A percentile compares a stretch with the other conserved stretches of the same genome.
These are phyloP conservation scores for Xylaria grammica DNA, from an alignment of 495 filamentous ascomycete species.

Conservation along the genomic window DNA sequence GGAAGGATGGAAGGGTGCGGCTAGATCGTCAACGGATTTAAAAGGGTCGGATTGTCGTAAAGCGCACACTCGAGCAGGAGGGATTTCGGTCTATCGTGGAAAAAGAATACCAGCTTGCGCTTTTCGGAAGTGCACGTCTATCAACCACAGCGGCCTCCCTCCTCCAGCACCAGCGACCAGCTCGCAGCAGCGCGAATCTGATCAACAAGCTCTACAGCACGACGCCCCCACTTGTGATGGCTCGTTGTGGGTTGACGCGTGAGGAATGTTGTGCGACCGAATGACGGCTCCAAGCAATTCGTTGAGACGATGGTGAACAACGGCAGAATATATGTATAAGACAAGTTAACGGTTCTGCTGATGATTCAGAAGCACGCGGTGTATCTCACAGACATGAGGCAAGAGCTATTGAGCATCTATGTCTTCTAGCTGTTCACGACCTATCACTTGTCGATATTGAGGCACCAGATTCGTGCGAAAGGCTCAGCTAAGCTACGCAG, in stretches of 20 bases:
- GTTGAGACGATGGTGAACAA: not conserved
- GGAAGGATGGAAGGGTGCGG: not conserved
- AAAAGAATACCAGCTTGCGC: not conserved
- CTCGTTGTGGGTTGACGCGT: not conserved
- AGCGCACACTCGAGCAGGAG: not conserved
- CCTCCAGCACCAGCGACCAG: not conserved
- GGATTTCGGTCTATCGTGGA: not conserved
- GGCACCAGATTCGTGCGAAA: not conserved
- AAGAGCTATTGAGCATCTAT: not conserved
- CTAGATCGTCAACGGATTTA: not conserved
- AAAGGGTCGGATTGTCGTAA: not conserved
- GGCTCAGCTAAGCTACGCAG: not conserved
- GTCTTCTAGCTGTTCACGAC: not conserved
- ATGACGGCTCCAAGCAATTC: not conserved
- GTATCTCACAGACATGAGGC: not conserved
- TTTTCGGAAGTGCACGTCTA: not conserved
- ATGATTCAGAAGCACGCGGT: not conserved
- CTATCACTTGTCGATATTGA: not conserved
- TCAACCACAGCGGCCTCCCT: not conserved
- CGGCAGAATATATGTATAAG: not conserved
- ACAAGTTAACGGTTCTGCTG: not conserved
- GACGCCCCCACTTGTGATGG: not conserved
- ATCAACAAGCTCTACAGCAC: not conserved
- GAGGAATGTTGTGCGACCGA: slow-evolving; percentile 2
- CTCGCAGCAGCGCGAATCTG: not conserved